phyloP scores from a whole-genome alignment of 2,329 filamentous ascomycete species.

The Penicillium sp. region DNA sequence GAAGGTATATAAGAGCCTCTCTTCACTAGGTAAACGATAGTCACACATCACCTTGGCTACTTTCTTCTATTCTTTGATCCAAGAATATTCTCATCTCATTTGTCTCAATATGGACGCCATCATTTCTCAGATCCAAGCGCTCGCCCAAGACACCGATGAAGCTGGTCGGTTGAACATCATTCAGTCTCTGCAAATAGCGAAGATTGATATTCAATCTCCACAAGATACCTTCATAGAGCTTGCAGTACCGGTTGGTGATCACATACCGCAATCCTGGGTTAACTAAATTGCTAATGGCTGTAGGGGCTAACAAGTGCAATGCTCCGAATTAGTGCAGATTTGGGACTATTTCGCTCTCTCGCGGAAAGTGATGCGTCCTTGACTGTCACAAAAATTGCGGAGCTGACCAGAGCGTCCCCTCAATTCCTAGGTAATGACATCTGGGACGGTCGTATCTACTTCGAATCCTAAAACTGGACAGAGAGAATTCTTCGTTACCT shows the following conservation, averaged over 20 bases:
- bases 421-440: conserved; percentile 7
- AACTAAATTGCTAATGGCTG: not conserved
- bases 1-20: not conserved
- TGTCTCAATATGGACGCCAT: conserved; percentile 15
- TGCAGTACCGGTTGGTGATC: conserved; percentile 16
- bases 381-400: conserved; percentile 7
- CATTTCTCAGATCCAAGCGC: conserved; percentile 14
- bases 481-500: conserved; percentile 27
- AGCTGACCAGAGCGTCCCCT: conserved; percentile 4
- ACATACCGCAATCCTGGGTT: no score
- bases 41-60: not conserved
- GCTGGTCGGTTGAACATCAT: conserved; percentile 17
- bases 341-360: conserved; percentile 14
- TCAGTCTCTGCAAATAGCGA: conserved; percentile 10
- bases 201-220: conserved; percentile 16
- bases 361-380: conserved; percentile 3
- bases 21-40: not conserved
- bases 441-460: not conserved
- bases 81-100: not conserved
- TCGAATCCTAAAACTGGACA: conserved; percentile 1
- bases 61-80: no score
- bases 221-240: conserved; percentile 15
- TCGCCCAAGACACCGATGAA: conserved; percentile 19
- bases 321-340: conserved; percentile 16
- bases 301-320: conserved; percentile 15